Conservation (phyloP, 2,329 filamentous ascomycete species). For the Bipolaris bicolor region DNA sequence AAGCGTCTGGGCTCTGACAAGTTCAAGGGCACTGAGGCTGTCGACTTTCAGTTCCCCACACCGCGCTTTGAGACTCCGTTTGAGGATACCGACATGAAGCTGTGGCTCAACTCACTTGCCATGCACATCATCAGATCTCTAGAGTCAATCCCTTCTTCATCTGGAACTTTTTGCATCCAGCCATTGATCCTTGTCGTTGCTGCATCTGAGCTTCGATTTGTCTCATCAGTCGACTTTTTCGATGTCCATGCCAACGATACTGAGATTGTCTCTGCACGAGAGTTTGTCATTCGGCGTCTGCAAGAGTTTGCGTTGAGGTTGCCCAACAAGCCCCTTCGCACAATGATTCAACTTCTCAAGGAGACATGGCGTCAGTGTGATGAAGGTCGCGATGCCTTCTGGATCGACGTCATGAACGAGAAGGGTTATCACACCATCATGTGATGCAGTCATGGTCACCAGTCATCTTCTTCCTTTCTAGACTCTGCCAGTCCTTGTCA, state of each 20-base stretch:
- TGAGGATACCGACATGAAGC: constrained; percentile 42
- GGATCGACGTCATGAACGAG: constrained; percentile 64
- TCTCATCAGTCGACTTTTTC: constrained; percentile 47
- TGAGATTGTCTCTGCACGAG: constrained; percentile 53
- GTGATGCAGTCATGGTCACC: constrained; percentile 43
- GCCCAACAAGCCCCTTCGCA: constrained; percentile 59
- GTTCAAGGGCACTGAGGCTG: constrained; percentile 27
- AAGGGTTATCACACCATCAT: constrained; percentile 64
- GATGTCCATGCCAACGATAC: constrained; percentile 52
- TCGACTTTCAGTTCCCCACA: constrained; percentile 42
- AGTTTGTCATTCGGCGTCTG: constrained; percentile 58
- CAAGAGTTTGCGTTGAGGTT: constrained; percentile 54
- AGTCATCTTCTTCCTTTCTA: constrained; percentile 7
- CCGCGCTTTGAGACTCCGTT: constrained; percentile 43
- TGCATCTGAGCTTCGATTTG: constrained; percentile 58
- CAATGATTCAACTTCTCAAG: constrained; percentile 58
- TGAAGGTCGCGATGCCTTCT: constrained; percentile 57
- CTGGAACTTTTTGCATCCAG: constrained; percentile 61
- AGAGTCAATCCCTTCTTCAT: constrained; percentile 58
- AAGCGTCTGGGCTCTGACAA: constrained; percentile 49
- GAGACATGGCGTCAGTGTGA: constrained; percentile 62
- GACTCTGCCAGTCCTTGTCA: not conserved
- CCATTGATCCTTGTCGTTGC: constrained; percentile 60
- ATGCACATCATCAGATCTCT: constrained; percentile 58
- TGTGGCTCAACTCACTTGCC: constrained; percentile 59